Base-by-base conservation (phyloP, 208 protist genomes). In the Kentomonas sorsogonicus region DNA sequence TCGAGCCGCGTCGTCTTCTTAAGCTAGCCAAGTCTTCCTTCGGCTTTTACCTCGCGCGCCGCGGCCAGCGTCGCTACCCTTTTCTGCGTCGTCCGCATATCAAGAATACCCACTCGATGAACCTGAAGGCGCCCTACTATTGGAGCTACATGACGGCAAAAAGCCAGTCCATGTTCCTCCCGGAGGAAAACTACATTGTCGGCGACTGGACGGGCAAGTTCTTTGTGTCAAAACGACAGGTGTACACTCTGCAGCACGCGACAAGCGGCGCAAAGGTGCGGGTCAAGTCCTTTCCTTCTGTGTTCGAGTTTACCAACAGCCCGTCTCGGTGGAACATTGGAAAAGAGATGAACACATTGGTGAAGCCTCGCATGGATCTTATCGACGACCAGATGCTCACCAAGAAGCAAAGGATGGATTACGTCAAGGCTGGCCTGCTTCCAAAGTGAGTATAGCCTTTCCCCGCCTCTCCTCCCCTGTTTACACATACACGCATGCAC, bases 341-440 rank as follows among this genome's bases (percentile, higher is more conserved):
- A 10, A 95, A 95, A 59, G 83, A 92, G 45, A 63, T 95, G 61
- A 82, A 85, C 36, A 92, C 89, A 15, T 43, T 92, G 41, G 84
- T 77, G 9, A 91, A 93, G 61, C 86, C 86, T 41, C 74, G 86
- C 6, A 91, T 93, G 86, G 86, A 91, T 45, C 66, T 95, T 23
- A 95, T 95, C 39, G 89, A 95, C 59, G 89, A 95, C 56, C 85
- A 91, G 39, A 93, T 93, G 86, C 50, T 95, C 44, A 93, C 89
- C 10, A 95, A 95, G 59, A 93, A 93, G 62, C 86, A 95, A 56
- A 73, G 89, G 10, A 48, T 95, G 27, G 84, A 95, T 53, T 92
- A 92, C 58, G 80, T 95, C 18, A 90, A 91, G 60, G 79, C 84
- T 43, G 88, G 88, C 1, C 54, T 95, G 6, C 63, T 95, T 29